Conservation (phyloP, 345 rosid genomes). For the Salix caprea region DNA sequence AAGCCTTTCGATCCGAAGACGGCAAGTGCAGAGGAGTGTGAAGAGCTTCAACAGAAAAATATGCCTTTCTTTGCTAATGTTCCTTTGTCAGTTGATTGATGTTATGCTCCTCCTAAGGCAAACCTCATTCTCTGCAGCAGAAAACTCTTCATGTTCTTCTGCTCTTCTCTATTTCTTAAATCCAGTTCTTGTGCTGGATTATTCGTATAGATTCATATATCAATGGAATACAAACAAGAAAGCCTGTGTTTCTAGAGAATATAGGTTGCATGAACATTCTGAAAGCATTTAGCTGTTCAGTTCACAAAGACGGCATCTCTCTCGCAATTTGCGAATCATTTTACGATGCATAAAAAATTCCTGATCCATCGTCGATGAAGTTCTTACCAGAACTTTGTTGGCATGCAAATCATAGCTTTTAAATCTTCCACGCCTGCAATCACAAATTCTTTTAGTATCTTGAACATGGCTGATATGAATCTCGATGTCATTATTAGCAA, state of each 20-base stretch:
- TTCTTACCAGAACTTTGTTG: neutral
- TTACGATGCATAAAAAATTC: neutral
- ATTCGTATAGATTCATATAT: neutral
- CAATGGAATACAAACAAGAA: neutral
- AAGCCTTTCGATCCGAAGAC: slow-evolving; percentile 30
- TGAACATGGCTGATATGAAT: neutral
- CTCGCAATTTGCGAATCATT: neutral
- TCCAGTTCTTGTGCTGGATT: neutral
- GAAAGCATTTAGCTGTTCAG: neutral
- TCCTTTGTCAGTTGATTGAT: slow-evolving; percentile 28
- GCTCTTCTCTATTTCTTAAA: neutral
- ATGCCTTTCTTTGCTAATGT: slow-evolving; percentile 52
- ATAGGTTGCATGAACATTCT: neutral
- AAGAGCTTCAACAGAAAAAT: slow-evolving; percentile 45
- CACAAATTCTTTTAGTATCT: neutral
- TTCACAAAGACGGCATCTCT: neutral
- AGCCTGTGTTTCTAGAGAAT: neutral
- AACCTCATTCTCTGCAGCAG: neutral
- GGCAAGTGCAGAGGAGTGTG: slow-evolving; percentile 30
- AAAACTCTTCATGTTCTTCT: neutral
- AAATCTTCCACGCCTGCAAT: neutral
- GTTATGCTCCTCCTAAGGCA: neutral
- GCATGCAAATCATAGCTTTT: neutral
- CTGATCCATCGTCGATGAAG: too few relatives aligned
- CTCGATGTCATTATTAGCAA: neutral